Percentiles rank a stretch among this genome's conserved stretches.
phyloP scores from a whole-genome alignment of 106 monocot genomes.

The Acorus gramineus region DNA sequence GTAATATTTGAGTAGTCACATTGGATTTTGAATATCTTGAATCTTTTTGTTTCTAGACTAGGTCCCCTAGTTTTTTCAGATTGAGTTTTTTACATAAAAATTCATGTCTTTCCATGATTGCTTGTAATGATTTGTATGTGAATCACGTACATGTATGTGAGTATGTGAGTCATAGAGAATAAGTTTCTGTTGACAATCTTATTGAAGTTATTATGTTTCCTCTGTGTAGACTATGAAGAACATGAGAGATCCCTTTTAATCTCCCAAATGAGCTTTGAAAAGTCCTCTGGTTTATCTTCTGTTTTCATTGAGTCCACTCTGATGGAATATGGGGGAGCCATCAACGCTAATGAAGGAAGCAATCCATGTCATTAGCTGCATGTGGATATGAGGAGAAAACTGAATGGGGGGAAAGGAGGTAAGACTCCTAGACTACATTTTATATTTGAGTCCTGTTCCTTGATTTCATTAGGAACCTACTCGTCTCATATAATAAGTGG shows the following conservation, averaged over 20 bases:
- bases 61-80: no score
- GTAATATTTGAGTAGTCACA: no score
- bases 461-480: background rate
- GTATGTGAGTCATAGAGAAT: background rate
- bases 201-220: background rate
- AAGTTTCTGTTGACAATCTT: background rate
- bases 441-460: background rate
- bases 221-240: slow-evolving; percentile 70
- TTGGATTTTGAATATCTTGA: no score
- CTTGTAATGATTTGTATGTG: no score
- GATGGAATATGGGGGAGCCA: slow-evolving; percentile 80
- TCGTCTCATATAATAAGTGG: no score
- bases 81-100: no score
- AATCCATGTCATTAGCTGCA: slow-evolving; percentile 94
- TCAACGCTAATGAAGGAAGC: slow-evolving; percentile 82
- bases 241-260: slow-evolving; percentile 75
- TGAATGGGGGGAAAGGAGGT: slow-evolving; percentile 99
- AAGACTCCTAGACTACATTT: background rate
- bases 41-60: no score
- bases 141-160: no score
- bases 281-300: slow-evolving; percentile 73
- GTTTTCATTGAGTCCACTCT: slow-evolving; percentile 96
- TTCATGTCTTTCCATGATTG: no score
- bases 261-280: slow-evolving; percentile 96
- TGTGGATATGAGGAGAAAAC: slow-evolving; percentile 96